Percentiles rank a stretch among this genome's conserved stretches.
phyloP scores from a whole-genome alignment of 345 rosid genomes.

The Tarenaya hassleriana region DNA sequence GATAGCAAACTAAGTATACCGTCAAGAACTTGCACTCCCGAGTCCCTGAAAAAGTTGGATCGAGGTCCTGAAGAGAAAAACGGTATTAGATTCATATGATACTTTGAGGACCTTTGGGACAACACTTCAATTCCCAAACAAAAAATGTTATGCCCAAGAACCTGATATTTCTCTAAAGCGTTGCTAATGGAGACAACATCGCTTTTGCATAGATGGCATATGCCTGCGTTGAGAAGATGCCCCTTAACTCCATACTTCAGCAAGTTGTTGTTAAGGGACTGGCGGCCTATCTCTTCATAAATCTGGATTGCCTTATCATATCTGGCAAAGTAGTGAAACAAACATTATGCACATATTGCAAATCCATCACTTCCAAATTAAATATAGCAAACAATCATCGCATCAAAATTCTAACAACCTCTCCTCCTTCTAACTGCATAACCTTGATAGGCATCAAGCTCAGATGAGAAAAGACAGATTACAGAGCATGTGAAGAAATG shows the following conservation, averaged over 20 bases:
- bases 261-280: slow-evolving; percentile 70
- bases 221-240: slow-evolving; percentile 93
- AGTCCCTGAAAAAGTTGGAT: slow-evolving; percentile 94
- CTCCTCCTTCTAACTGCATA: too few relatives aligned
- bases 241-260: slow-evolving; percentile 98
- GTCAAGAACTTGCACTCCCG: slow-evolving; percentile 68
- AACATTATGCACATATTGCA: neutral
- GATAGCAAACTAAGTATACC: slow-evolving; percentile 24
- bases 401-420: too few relatives aligned
- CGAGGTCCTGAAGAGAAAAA: slow-evolving; percentile 59
- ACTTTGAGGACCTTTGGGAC: slow-evolving; percentile 4
- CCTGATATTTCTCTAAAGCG: slow-evolving; percentile 94
- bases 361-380: too few relatives aligned
- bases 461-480: too few relatives aligned
- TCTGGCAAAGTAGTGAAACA: slow-evolving; percentile 40
- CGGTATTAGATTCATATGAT: slow-evolving; percentile 14
- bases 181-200: slow-evolving; percentile 81
- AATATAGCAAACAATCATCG: too few relatives aligned
- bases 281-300: slow-evolving; percentile 75
- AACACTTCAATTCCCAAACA: slow-evolving; percentile 9
- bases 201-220: slow-evolving; percentile 91
- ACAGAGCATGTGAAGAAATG: too few relatives aligned
- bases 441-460: too few relatives aligned
- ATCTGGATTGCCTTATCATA: slow-evolving; percentile 84
- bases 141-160: slow-evolving; percentile 17